Conservation (phyloP, 2,329 filamentous ascomycete species). For the Polytolypa hystricis region DNA sequence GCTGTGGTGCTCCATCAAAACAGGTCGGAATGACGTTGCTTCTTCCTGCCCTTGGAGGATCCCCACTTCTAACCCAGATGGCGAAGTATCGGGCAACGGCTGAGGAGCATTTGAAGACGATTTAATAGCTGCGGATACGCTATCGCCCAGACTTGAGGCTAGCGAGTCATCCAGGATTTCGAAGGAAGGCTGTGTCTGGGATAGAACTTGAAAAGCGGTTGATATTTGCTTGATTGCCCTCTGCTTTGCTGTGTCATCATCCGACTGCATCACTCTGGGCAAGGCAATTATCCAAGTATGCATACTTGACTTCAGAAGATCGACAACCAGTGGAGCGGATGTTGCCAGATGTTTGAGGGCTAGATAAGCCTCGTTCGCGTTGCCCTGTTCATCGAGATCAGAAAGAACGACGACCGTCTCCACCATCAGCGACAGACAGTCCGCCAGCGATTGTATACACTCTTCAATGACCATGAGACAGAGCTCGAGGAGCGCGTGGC, state of each 20-base stretch:
- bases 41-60: conserved; percentile 15
- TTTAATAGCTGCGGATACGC: conserved; percentile 45
- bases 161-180: conserved; percentile 57
- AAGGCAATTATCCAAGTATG: conserved; percentile 75
- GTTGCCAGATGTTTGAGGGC: conserved; percentile 50
- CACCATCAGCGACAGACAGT: conserved; percentile 59
- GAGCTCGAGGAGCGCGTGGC: conserved; percentile 53
- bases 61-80: conserved; percentile 18
- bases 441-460: conserved; percentile 60
- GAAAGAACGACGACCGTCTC: conserved; percentile 69
- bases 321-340: conserved; percentile 51
- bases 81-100: conserved; percentile 15
- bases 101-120: conserved; percentile 20
- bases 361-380: conserved; percentile 22
- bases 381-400: conserved; percentile 37
- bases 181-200: conserved; percentile 52
- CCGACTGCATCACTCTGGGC: conserved; percentile 69
- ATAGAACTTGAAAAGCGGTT: conserved; percentile 57
- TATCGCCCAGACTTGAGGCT: conserved; percentile 60
- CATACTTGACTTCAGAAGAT: conserved; percentile 55
- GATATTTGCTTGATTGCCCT: conserved; percentile 65
- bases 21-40: conserved; percentile 42
- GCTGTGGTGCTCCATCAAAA: conserved; percentile 54
- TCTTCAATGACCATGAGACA: conserved; percentile 68
- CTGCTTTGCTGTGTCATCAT: conserved; percentile 67